Conservation (phyloP, 2,329 filamentous ascomycete species). For the Dendrostoma leiphaemia region DNA sequence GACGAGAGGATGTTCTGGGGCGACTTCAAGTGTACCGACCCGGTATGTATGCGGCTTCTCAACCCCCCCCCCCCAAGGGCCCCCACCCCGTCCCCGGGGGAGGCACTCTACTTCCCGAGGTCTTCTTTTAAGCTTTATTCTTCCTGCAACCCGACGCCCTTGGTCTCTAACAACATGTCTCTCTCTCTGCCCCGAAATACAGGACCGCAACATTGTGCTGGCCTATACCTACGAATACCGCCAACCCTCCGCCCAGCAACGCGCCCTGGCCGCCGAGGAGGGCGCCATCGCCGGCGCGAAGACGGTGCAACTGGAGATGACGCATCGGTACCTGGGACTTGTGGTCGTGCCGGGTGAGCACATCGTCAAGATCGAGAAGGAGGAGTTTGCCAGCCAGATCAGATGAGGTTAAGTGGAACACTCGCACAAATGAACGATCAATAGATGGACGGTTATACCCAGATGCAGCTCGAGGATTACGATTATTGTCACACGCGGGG, state of each 20-base stretch:
- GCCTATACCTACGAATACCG: constrained; percentile 87
- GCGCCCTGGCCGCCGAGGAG: constrained; percentile 38
- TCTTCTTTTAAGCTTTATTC: too few species aligned
- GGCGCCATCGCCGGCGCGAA: constrained; percentile 33
- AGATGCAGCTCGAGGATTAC: not conserved
- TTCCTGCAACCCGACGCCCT: not conserved
- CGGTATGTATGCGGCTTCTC: constrained; percentile 50
- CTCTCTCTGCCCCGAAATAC: not conserved
- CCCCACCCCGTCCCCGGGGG: too few species aligned
- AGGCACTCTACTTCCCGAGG: too few species aligned
- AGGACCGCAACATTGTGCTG: constrained; percentile 90
- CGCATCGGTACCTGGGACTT: constrained; percentile 81
- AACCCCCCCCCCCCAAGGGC: too few species aligned
- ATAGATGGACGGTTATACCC: not conserved
- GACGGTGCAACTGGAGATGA: constrained; percentile 67
- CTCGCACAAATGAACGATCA: not conserved
- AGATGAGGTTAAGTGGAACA: constrained; percentile 18
- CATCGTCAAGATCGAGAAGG: constrained; percentile 84
- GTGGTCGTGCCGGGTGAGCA: constrained; percentile 86
- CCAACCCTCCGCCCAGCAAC: constrained; percentile 57
- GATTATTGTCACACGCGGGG: too few species aligned
- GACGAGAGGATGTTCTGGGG: constrained; percentile 89
- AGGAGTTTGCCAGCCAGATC: constrained; percentile 66
- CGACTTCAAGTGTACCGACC: constrained; percentile 91
- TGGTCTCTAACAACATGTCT: not conserved